Evolutionary conservation across 345 rosid species (phyloP).

Genomic region (Hevea brasiliensis): DNA sequence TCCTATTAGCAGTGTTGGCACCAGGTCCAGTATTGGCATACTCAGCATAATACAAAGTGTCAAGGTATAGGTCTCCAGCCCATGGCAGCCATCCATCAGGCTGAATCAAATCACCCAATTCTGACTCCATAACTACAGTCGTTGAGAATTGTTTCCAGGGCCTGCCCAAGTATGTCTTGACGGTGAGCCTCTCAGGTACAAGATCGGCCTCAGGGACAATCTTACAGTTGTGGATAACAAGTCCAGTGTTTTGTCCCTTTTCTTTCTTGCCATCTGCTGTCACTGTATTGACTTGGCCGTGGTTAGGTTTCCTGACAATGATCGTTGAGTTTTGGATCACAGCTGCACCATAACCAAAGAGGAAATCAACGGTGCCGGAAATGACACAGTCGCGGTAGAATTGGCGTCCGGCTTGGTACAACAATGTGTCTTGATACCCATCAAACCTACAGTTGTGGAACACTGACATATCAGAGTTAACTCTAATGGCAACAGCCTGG

Average conservation of each 20-base stretch:
- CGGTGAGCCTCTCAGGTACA: constrained; percentile 31
- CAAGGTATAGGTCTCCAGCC: constrained; percentile 35
- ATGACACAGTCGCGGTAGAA: constrained; percentile 32
- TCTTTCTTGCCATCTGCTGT: constrained; percentile 56
- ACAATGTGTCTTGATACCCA: constrained; percentile 28
- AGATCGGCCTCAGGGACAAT: constrained; percentile 64
- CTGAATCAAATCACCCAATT: constrained; percentile 57
- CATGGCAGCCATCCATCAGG: constrained; percentile 63
- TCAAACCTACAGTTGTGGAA: constrained; percentile 31
- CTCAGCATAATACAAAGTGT: constrained; percentile 53
- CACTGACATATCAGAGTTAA: constrained; percentile 23
- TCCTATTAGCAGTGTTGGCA: constrained; percentile 42
- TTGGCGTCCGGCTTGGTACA: constrained; percentile 25
- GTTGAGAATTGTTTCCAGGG: constrained; percentile 67
- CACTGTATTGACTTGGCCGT: constrained; percentile 51
- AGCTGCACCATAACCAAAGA: constrained; percentile 29
- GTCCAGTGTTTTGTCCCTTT: constrained; percentile 31
- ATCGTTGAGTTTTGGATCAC: constrained; percentile 31
- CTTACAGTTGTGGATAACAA: constrained; percentile 72
- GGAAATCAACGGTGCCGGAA: constrained; percentile 29
- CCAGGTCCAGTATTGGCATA: constrained; percentile 69
- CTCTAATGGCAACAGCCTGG: constrained; percentile 31
- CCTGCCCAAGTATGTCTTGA: too few relatives aligned
- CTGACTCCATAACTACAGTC: constrained; percentile 56
- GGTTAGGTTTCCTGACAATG: constrained; percentile 26